A percentile compares a stretch with the other conserved stretches of the same genome.
Conservation (phyloP, 345 rosid species). For the Psidium friedrichsthalianum region DNA sequence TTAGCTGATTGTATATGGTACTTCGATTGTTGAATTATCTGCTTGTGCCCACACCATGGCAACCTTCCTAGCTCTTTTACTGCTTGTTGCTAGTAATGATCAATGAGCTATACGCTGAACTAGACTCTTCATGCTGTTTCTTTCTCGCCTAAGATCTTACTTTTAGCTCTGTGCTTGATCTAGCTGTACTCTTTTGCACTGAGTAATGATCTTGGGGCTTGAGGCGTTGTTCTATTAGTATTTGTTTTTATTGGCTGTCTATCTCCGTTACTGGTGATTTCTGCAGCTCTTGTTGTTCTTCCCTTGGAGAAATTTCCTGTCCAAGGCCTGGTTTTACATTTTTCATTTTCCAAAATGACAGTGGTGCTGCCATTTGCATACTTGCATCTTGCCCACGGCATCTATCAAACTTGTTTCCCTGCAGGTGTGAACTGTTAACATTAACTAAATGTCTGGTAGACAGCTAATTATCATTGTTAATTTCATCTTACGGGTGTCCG, state of each 20-base stretch:
- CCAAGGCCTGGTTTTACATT: neutral
- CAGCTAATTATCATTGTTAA: neutral
- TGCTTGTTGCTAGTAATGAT: neutral
- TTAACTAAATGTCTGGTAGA: neutral
- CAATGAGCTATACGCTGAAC: neutral
- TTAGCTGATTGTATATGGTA: neutral
- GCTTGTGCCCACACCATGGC: neutral
- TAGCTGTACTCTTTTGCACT: neutral
- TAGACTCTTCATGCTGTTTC: neutral
- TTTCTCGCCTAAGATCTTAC: neutral
- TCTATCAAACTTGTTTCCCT: neutral
- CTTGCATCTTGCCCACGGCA: neutral
- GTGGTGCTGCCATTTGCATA: neutral
- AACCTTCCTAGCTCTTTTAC: neutral
- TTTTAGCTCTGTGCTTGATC: neutral
- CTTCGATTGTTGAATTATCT: neutral
- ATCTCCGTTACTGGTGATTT: neutral
- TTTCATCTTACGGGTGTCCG: slow-evolving; percentile 49
- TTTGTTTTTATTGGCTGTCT: neutral
- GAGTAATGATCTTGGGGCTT: neutral
- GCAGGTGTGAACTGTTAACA: neutral
- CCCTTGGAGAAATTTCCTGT: neutral
- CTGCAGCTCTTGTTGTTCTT: neutral
- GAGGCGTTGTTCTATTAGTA: neutral
- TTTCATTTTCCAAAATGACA: neutral